Evolutionary conservation across 192 early-diverging fungal genomes (phyloP).

Genomic region (Ramicandelaber brevisporus): DNA sequence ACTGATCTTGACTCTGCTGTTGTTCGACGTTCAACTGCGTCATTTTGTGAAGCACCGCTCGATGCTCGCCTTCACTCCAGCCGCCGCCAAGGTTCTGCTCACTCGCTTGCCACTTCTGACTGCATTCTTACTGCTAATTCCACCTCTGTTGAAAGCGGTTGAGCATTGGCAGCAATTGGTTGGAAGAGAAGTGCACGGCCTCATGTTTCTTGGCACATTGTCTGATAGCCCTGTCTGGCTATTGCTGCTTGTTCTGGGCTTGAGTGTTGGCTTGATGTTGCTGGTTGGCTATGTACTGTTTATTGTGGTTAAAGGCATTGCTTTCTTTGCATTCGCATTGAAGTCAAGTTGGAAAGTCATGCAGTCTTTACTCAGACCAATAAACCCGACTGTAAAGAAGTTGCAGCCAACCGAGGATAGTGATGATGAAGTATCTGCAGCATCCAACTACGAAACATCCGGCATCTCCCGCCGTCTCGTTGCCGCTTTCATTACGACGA

Average conservation of each 20-base stretch:
- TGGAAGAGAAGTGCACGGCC: too few species aligned
- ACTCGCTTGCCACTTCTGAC: too few species aligned
- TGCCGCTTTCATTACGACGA: conserved; percentile 14
- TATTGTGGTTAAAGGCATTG: background rate
- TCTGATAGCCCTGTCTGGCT: too few species aligned
- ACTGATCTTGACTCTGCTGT: conserved; percentile 30
- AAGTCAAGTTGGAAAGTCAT: too few species aligned
- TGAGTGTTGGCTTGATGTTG: background rate
- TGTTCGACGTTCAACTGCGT: conserved; percentile 10
- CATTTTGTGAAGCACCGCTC: background rate
- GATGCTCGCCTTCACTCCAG: background rate
- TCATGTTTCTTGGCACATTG: too few species aligned
- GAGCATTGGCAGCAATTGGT: too few species aligned
- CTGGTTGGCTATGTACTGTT: background rate
- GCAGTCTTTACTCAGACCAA: too few species aligned
- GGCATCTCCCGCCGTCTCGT: conserved; percentile 11
- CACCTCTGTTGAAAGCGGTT: too few species aligned
- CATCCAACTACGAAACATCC: background rate
- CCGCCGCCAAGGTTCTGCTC: too few species aligned
- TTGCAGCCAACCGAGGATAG: background rate
- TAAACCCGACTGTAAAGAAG: background rate
- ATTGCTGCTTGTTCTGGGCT: too few species aligned
- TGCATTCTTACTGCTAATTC: too few species aligned
- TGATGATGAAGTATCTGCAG: background rate
- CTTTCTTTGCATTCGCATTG: too few species aligned